Conservation (phyloP, 768 basidiomycete genomes). For the Xerocomellus chrysenteron region DNA sequence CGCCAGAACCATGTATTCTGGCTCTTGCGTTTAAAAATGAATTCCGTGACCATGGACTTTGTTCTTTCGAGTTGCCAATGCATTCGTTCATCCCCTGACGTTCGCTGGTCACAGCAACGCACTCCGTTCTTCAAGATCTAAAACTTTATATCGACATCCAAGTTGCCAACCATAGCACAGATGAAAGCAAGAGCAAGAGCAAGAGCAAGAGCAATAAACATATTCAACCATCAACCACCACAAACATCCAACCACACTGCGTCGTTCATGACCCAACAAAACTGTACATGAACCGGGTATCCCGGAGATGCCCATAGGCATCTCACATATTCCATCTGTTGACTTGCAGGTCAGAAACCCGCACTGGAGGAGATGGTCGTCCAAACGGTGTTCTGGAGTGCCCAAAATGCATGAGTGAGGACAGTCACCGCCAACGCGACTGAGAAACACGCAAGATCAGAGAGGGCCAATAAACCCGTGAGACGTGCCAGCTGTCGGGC, state of each 20-base stretch:
- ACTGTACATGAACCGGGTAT: not conserved
- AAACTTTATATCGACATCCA: not conserved
- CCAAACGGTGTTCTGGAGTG: constrained; percentile 24
- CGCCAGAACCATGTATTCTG: not conserved
- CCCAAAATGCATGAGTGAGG: constrained; percentile 19
- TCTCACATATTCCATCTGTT: constrained; percentile 4
- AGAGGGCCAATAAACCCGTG: constrained; percentile 5
- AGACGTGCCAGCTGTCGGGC: constrained; percentile 4
- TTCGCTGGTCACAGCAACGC: not conserved
- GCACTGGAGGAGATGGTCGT: constrained; percentile 25
- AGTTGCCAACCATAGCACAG: not conserved
- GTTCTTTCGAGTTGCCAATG: not conserved
- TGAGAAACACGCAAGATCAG: constrained; percentile 17
- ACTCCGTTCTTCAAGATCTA: not conserved
- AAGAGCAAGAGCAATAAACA: not conserved
- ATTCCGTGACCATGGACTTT: not conserved
- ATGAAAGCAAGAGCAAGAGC: not conserved
- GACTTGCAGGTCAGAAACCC: constrained; percentile 1
- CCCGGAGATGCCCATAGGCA: not conserved
- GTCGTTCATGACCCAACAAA: constrained; percentile 5
- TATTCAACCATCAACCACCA: not conserved
- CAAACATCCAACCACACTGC: not conserved
- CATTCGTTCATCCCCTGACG: not conserved
- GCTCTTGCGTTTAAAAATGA: not conserved
- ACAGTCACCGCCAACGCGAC: constrained; percentile 14